Base-by-base conservation (phyloP, 2,329 filamentous ascomycete species). In the Botryotinia narcissicola region DNA sequence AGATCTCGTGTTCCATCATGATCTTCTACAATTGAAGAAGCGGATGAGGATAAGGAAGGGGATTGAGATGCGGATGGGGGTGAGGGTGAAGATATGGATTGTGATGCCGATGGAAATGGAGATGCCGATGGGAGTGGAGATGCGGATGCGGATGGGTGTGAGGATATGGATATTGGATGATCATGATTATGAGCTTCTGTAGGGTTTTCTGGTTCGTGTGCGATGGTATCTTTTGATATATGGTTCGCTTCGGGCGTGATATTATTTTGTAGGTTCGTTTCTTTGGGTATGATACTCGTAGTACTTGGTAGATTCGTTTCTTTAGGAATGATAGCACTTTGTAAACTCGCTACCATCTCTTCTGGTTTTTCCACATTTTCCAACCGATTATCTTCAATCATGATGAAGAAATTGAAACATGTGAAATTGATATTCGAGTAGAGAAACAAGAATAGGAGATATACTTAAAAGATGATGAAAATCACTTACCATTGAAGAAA, bases 1-100 rank as follows among this genome's bases (percentile, higher is more conserved):
- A 81, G 75, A 66, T 81, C 78, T 57, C 67, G 75, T 67, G 67
- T 71, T 32, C 76, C 75, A 75, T 78, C 75, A 72, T 77, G 67
- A 70, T 69, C 70, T 71, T 54, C 73, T 63, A 73, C 74, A 35
- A 79, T 74, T 54, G 73, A 73, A 12, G 74, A 71, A 18, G 71
- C 32, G 32, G 69, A 37, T 35, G 75, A 75, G 46, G 66, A 37
- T 42, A 12, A 9, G 37, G 37, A 37, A 6, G 37, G 37, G 6
- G 37, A 37, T 37, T 8, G 37, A 10, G 37, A 37, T 37, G 37
- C 7, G 8, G 37, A 37, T 37, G 6, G 6, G 37, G 37, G 6
- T 37, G 7, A 5, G 8, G 37, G 8, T 37, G 6, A 10, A 8
- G 37, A 37, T 37, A 7, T 5, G 6, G 35, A 37, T 37, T 37